Conservation (phyloP, 2,329 filamentous ascomycete species). For the Aspergillus pseudotamarii region DNA sequence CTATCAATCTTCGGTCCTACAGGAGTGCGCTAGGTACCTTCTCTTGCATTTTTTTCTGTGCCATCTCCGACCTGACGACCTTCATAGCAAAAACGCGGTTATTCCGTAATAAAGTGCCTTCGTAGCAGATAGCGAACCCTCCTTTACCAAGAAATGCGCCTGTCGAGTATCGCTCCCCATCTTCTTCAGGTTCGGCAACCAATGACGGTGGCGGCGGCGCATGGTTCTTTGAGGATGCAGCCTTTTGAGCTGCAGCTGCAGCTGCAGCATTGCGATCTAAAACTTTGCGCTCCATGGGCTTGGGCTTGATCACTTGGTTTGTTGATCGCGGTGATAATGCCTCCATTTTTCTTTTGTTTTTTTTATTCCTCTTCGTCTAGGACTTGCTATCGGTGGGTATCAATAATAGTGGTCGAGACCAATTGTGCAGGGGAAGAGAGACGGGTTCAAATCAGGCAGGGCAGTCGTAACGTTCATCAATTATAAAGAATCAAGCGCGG, state of each 20-base stretch:
- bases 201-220: conserved; percentile 48
- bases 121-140: conserved; percentile 55
- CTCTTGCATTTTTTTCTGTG: conserved; percentile 55
- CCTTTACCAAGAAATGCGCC: conserved; percentile 53
- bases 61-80: conserved; percentile 54
- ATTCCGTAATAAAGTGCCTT: conserved; percentile 48
- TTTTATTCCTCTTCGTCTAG: conserved; percentile 8
- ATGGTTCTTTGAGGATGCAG: conserved; percentile 45
- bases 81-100: conserved; percentile 53
- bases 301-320: conserved; percentile 50
- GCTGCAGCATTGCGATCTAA: conserved; percentile 39
- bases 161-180: conserved; percentile 49
- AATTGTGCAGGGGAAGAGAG: conserved; percentile 11
- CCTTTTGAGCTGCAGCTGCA: conserved; percentile 32
- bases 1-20: not conserved
- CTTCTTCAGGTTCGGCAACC: conserved; percentile 48
- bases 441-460: conserved; percentile 7
- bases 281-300: conserved; percentile 43
- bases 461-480: conserved; percentile 26
- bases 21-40: conserved; percentile 40
- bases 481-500: conserved; percentile 18
- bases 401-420: conserved; percentile 20
- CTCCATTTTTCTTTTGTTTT: conserved; percentile 42
- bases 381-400: conserved; percentile 24
- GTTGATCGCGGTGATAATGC: conserved; percentile 52